Percentiles rank a stretch among this genome's conserved stretches.
These are phyloP conservation scores for Coleophoma crateriformis DNA, from an alignment of 2,329 filamentous ascomycete genomes.

Conservation along the genomic window DNA sequence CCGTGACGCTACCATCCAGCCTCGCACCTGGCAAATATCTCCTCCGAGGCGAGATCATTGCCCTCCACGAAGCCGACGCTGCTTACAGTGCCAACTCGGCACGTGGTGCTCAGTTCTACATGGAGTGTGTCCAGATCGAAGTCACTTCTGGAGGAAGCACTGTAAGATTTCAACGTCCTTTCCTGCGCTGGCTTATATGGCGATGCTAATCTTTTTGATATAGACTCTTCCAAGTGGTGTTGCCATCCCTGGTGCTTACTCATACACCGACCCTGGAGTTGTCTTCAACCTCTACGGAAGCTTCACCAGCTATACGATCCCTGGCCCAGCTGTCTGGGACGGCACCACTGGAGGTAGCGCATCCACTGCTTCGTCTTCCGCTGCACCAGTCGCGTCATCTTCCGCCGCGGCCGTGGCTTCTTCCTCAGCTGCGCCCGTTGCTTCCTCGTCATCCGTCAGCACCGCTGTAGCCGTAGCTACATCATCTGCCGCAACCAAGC, in stretches of 20 bases:
- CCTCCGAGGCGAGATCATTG: constrained; percentile 37
- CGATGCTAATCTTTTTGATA: background rate
- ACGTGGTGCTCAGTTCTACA: constrained; percentile 36
- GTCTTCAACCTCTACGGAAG: constrained; percentile 34
- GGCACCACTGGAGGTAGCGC: background rate
- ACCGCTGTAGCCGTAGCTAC: background rate
- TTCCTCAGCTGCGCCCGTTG: background rate
- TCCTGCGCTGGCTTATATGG: background rate
- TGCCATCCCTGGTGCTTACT: constrained; percentile 24
- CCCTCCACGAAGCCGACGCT: constrained; percentile 34
- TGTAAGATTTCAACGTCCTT: background rate
- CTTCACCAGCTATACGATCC: constrained; percentile 31
- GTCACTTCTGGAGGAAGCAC: constrained; percentile 23
- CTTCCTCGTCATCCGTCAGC: background rate
- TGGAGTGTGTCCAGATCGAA: constrained; percentile 35
- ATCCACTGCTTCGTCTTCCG: background rate
- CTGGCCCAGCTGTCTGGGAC: constrained; percentile 32
- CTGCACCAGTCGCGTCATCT: background rate
- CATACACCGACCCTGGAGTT: constrained; percentile 30
- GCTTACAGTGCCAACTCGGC: constrained; percentile 9
- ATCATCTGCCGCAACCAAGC: background rate
- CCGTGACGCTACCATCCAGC: constrained; percentile 31
- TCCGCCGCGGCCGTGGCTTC: background rate
- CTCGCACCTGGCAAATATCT: constrained; percentile 35
- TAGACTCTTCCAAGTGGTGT: constrained; percentile 11